Evolutionary conservation across 768 basidiomycete species (phyloP), one percentile per base, ranked within the genome.

Genomic region (Phaffia tasmanica): DNA sequence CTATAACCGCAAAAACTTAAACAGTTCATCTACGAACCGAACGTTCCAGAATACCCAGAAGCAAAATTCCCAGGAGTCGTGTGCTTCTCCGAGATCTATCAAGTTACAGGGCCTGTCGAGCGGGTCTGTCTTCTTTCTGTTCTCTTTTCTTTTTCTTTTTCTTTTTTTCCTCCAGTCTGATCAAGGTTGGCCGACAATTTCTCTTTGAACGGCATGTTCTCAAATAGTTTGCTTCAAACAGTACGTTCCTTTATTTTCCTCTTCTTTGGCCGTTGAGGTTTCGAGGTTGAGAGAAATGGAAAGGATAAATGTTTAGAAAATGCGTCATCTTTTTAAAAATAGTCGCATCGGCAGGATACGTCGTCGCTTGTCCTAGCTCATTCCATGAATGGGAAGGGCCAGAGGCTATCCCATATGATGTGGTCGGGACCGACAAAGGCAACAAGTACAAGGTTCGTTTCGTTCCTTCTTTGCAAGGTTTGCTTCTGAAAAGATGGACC

Each of bases 351-450:
- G 56, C 59, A 57, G 70, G 72, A 27, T 72, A 68, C 65, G 61
- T 79, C 35, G 75, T 76, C 21, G 77, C 77, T 0, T 72, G 74
- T 8, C 77, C 77, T 21, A 71, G 71, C 16, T 55, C 51, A 4
- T 98, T 88, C 77, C 94, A 98, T 72, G 93, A 97, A 73, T 97
- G 94, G 64, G 83, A 89, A 73, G 86, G 88, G 0, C 87, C 90
- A 0, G 89, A 91, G 42, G 77, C 93, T 0, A 86, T 97, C 69
- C 62, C 48, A 57, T 63, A 69, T 57, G 67, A 69, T 25, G 48
- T 54, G 14, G 7, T 58, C 83, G 89, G 89, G 21, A 91, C 89
- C 46, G 87, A 94, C 74, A 78, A 86, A 70, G 94, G 94, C n/a
- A 97, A 98, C 78, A 82, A 79, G 71, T 94, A 87, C 81, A 97